Evolutionary conservation across 768 basidiomycete species (phyloP), one percentile per base, ranked within the genome.

Genomic region (Mycena alexandri): DNA sequence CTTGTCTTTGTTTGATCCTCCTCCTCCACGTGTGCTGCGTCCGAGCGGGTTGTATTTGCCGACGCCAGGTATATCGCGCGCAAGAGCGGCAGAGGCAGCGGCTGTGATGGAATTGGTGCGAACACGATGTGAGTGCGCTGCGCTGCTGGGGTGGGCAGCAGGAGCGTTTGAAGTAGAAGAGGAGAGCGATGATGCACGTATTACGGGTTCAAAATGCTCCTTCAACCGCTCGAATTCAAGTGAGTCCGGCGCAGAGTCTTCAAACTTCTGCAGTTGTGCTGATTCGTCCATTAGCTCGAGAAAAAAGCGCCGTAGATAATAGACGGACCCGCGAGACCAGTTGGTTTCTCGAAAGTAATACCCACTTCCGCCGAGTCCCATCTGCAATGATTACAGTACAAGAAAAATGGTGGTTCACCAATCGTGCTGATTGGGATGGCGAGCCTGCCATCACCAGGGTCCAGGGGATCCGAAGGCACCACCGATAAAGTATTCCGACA

Each of bases 311-410:
- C 29, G 22, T 43, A 36, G 29, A 29, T 17, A 55, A 43, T 52
- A 21, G 38, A 74, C 89, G 71, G 65, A 97, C 97, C 89, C 66
- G 96, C 96, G 33, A 99, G 87, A 17, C 97, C 96, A 0, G 96
- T 98, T 0, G 96, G 94, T 76, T 99, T 99, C 75, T 98, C 96
- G 72, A 99, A 99, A 13, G 89, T 93, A 74, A 96, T 93, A 0
- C 93, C 94, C 1, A 96, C 90, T 77, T 95, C 90, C 2, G 90
- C 89, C 65, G 96, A 98, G 76, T 96, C 94, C 97, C 98, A 99
- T 75, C 93, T 85, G 73, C 98, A 99, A 76, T 92, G 89, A 69
- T 93, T 91, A 79, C 98, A 99, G 74, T 92, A 91, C 2, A 99
- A 84, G 74, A 94, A 89, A 82, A 95, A 99, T 1, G 95, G 95